Conservation (phyloP, 2,329 filamentous ascomycete species). For the Trichoderma brevicompactum region DNA sequence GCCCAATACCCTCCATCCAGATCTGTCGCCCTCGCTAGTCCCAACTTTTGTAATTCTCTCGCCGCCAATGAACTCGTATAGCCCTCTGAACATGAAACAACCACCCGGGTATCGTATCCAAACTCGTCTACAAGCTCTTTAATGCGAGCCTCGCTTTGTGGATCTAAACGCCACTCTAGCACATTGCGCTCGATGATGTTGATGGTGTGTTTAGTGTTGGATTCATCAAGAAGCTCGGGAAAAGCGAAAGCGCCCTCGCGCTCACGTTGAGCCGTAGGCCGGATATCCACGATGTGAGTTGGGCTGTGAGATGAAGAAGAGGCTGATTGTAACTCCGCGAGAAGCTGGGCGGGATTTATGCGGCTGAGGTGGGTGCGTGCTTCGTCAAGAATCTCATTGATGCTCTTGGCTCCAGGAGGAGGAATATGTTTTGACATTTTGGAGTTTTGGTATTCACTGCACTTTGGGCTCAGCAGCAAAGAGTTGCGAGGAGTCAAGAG, state of each 20-base stretch:
- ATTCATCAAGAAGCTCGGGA: conserved; percentile 12
- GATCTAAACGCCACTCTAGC: conserved; percentile 30
- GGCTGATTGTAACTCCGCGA: conserved; percentile 15
- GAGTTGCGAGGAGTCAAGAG: too few species aligned
- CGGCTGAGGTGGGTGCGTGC: conserved; percentile 27
- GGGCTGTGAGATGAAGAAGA: conserved; percentile 20
- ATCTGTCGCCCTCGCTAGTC: conserved; percentile 27
- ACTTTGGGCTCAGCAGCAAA: too few species aligned
- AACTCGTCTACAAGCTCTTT: conserved; percentile 30
- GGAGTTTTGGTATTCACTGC: too few species aligned
- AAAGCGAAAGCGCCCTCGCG: conserved; percentile 26
- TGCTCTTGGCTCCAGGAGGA: conserved; percentile 29
- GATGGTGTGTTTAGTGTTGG: conserved; percentile 17
- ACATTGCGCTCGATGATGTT: conserved; percentile 30
- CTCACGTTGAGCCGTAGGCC: conserved; percentile 28
- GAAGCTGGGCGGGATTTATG: conserved; percentile 26
- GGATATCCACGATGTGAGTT: conserved; percentile 29
- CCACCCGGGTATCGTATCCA: conserved; percentile 29
- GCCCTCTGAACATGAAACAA: conserved; percentile 29
- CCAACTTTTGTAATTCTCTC: conserved; percentile 28
- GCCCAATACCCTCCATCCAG: conserved; percentile 28
- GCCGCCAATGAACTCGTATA: conserved; percentile 30
- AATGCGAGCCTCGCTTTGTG: conserved; percentile 27
- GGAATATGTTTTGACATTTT: conserved; percentile 29
- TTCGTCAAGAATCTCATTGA: conserved; percentile 28